Evolutionary conservation across 768 basidiomycete species (phyloP), one percentile per base, ranked within the genome.

Genomic region (Tricholomella constricta): DNA sequence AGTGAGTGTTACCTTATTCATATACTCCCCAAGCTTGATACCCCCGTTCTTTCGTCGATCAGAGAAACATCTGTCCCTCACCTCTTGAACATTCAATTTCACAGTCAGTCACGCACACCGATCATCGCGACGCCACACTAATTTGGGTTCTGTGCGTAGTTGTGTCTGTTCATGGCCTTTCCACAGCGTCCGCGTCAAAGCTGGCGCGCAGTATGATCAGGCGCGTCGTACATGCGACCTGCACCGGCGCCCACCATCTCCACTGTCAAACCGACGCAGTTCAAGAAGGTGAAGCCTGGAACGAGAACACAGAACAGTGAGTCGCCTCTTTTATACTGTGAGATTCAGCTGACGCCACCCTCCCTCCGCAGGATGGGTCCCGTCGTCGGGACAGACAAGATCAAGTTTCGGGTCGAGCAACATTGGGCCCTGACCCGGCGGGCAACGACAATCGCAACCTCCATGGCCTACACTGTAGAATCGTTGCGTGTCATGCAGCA

Each of bases 281-380:
- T 6, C 7, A 45, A 17, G 40, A 50, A 35, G 40, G 27, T 19
- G 29, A 45, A 12, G 0, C 1, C 2, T 61, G 59, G 59, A 7
- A 12, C 14, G 59, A 61, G 22, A 61, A 61, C 35, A 53, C 52
- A 20, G 23, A 41, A 47, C 57, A 55, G 60, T 55, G 51, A 47
- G 37, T 48, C 41, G 36, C 20, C 23, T 34, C 29, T 17, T 31
- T 41, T 25, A 22, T 31, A 17, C 36, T n/a, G 3, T 34, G 29
- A 41, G 41, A 32, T 29, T 27, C 25, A 43, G 34, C 36, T 32
- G 29, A 45, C 45, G 10, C n/a, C 2, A 22, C 11, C n/a, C 3
- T 32, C 10, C 23, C 14, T 29, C 32, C 26, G 26, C 29, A 61
- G 60, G 27, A 58, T 61, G 25, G 60, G 60, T 11, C 60, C 60